Base-by-base conservation (phyloP, 129 eudicot genomes). In the Ambrosia artemisiifolia region DNA sequence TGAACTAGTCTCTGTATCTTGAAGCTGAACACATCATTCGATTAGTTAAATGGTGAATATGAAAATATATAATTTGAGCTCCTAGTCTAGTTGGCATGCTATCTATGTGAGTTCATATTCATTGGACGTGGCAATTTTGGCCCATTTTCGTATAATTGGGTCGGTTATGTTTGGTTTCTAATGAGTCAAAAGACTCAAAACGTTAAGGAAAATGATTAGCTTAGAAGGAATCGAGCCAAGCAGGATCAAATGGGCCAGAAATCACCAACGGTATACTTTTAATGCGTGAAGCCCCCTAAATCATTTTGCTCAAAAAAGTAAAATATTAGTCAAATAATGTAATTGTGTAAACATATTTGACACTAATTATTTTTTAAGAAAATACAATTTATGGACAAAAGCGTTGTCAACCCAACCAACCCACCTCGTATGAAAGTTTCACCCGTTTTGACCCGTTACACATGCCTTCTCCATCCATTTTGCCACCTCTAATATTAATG, bases 1-100 rank as follows among this genome's bases (percentile, higher is more conserved):
- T 30, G 88, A 65, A 67, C 76, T 80, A 62, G 90, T 80, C 73
- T 86, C 90, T 7, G 95, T 75, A 82, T 92, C 96, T 83, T 89
- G 96, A 70, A 92, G 96, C 98, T 92, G 89, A 74, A 78, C 44
- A 30, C 68, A 46, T 19, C 19, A 62, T 28, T 32, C 40, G 17
- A 40, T 36, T 63, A 49, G 56, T 30, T 38, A 33, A 46, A 61
- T 6, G 11, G 44, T 44, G 11, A 13, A 11, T 40, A 14, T 57
- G 16, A 3, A 57, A 3, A 24, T 43, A 38, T 56, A 71, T 17
- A 56, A 55, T 13, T 10, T 71, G 30, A 59, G 67, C 17, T 72
- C 6, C 54, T 71, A 43, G 28, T 40, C 11, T 30, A 56, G 14
- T 8, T 56, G 7, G 2, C 54, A 70, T 38, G 53, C 50, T 40